Conservation (phyloP, 345 rosid genomes). For the Arabidopsis arenosa region DNA sequence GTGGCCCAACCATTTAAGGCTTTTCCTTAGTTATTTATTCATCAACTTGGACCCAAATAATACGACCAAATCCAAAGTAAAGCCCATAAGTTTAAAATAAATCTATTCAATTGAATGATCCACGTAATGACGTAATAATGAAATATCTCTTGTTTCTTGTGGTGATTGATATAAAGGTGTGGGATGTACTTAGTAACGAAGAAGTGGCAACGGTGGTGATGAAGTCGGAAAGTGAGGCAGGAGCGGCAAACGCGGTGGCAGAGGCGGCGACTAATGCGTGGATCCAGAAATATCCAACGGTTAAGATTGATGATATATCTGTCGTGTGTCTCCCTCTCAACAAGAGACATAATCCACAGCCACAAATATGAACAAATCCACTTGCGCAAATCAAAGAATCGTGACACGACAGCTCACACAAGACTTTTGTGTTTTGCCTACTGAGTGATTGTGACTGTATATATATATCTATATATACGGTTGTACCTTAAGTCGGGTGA, state of each 20-base stretch:
- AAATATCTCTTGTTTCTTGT: not conserved
- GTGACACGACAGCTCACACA: slow-evolving; percentile 27
- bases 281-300: slow-evolving; percentile 64
- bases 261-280: slow-evolving; percentile 69
- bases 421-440: slow-evolving; percentile 4
- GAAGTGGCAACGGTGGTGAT: slow-evolving; percentile 61
- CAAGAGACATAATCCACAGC: slow-evolving; percentile 19
- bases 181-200: slow-evolving; percentile 80
- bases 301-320: slow-evolving; percentile 73
- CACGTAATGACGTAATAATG: not conserved
- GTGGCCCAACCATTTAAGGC: slow-evolving; percentile 5
- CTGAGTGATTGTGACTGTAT: slow-evolving; percentile 18
- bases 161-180: slow-evolving; percentile 49
- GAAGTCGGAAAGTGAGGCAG: slow-evolving; percentile 50
- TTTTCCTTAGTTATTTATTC: not conserved
- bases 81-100: not conserved
- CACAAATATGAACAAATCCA: slow-evolving; percentile 14
- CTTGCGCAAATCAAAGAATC: not conserved
- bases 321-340: slow-evolving; percentile 66
- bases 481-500: slow-evolving; percentile 14
- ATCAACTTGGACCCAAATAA: not conserved
- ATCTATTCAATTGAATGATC: not conserved
- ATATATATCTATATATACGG: not conserved
- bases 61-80: not conserved
- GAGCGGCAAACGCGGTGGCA: slow-evolving; percentile 64